Evolutionary conservation across 805 yeast species (phyloP).

Genomic region (Spathaspora sp.): DNA sequence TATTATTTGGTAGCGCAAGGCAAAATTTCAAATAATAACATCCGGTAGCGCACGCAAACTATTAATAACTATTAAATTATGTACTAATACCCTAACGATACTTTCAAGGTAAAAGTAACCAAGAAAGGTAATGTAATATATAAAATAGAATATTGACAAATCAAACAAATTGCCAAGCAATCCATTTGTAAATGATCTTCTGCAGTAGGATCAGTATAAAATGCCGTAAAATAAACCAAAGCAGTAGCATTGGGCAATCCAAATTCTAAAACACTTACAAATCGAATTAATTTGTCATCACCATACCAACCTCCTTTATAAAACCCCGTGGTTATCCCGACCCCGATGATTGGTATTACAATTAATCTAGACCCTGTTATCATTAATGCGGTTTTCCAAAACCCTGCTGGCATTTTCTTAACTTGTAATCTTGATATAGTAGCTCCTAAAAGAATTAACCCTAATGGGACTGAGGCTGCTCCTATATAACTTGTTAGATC

Average conservation of each 20-base stretch:
- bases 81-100: constrained; percentile 35
- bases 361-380: constrained; percentile 59
- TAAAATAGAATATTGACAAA: constrained; percentile 69
- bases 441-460: constrained; percentile 78
- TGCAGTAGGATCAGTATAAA: constrained; percentile 65
- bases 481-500: constrained; percentile 80
- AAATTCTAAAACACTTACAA: constrained; percentile 70
- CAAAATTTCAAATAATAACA: neutral
- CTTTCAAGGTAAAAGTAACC: constrained; percentile 64
- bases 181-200: constrained; percentile 69
- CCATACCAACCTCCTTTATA: constrained; percentile 59
- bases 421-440: constrained; percentile 76
- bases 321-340: constrained; percentile 54
- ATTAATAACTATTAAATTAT: neutral
- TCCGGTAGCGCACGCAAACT: neutral
- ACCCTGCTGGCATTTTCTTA: constrained; percentile 59
- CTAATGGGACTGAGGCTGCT: constrained; percentile 84
- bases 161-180: constrained; percentile 71
- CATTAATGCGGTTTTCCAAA: constrained; percentile 61
- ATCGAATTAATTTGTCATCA: constrained; percentile 58
- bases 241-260: constrained; percentile 88
- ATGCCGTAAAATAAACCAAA: constrained; percentile 83
- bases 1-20: neutral
- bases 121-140: constrained; percentile 71
- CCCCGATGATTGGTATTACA: constrained; percentile 77